Percentiles rank a stretch among this genome's conserved stretches.
These are phyloP conservation scores for Xylaria sp. DNA, from an alignment of 2,329 filamentous ascomycete species.

Conservation along the genomic window DNA sequence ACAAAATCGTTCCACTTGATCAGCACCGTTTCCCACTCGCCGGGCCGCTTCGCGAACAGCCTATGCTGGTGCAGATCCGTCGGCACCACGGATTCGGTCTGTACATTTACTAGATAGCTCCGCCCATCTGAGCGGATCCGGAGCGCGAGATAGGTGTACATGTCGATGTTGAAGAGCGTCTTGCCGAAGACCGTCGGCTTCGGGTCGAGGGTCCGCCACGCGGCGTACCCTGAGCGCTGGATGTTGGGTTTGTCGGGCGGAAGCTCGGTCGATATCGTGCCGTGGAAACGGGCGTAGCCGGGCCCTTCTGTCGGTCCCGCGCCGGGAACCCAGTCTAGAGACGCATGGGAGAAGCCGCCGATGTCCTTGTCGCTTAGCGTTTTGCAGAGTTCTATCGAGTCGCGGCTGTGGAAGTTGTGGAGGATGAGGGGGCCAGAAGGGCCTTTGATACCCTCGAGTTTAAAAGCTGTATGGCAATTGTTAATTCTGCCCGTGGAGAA, in stretches of 20 bases:
- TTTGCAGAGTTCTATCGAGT: slow-evolving; percentile 68
- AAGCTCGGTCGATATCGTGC: slow-evolving; percentile 86
- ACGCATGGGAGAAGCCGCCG: slow-evolving; percentile 82
- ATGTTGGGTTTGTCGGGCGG: slow-evolving; percentile 79
- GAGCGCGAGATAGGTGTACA: slow-evolving; percentile 87
- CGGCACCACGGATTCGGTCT: slow-evolving; percentile 91
- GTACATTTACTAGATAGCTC: slow-evolving; percentile 93
- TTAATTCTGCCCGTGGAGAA: slow-evolving; percentile 15
- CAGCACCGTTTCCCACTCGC: slow-evolving; percentile 94
- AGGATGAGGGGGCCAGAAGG: slow-evolving; percentile 73
- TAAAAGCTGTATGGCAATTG: slow-evolving; percentile 64
- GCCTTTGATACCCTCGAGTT: slow-evolving; percentile 74
- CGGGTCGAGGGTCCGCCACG: slow-evolving; percentile 85
- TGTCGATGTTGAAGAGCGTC: slow-evolving; percentile 87
- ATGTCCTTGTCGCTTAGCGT: slow-evolving; percentile 88
- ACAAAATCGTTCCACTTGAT: slow-evolving; percentile 95
- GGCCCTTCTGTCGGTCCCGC: slow-evolving; percentile 33
- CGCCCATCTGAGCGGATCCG: slow-evolving; percentile 91
- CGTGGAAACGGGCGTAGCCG: slow-evolving; percentile 82
- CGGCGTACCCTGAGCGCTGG: slow-evolving; percentile 86
- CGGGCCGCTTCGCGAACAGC: slow-evolving; percentile 79
- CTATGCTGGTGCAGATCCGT: slow-evolving; percentile 98
- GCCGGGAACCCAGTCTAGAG: slow-evolving; percentile 58
- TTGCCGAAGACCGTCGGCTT: slow-evolving; percentile 85
- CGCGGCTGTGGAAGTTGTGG: slow-evolving; percentile 68